Conservation (phyloP, 1,284 basidiomycete species). For the Apiotrichum sp. region DNA sequence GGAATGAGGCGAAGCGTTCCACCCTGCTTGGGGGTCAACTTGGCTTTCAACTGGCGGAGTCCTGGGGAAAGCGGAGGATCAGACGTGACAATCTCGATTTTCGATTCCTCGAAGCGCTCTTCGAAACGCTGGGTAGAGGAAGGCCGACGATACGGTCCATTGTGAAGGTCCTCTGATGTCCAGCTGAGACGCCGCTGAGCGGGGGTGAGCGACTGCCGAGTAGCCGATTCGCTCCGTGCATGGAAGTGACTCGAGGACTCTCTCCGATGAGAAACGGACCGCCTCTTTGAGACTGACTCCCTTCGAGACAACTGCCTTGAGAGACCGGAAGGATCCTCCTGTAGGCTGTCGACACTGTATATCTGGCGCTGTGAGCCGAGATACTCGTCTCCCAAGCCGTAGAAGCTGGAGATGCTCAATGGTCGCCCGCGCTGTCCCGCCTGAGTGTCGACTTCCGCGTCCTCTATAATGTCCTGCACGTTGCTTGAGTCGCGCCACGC, state of each 20-base stretch:
- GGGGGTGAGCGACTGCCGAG: constrained; percentile 10
- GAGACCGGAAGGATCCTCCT: too few species aligned
- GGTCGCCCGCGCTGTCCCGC: background rate
- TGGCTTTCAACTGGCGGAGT: background rate
- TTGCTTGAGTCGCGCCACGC: constrained; percentile 29
- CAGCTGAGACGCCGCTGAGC: constrained; percentile 32
- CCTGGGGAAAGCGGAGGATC: background rate
- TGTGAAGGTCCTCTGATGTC: constrained; percentile 20
- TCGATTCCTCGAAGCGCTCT: background rate
- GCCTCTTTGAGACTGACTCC: too few species aligned
- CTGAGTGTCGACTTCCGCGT: background rate
- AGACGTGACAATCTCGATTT: background rate
- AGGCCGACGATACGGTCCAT: background rate
- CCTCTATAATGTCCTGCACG: constrained; percentile 8
- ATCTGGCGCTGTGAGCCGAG: background rate
- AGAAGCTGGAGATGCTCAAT: constrained; percentile 3
- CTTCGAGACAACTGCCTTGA: too few species aligned
- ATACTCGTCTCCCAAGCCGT: background rate
- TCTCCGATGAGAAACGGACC: too few species aligned
- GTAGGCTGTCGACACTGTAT: too few species aligned
- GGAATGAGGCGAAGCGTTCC: background rate
- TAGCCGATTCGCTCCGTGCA: too few species aligned
- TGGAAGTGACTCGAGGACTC: too few species aligned
- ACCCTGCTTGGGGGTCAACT: background rate
- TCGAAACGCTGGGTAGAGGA: background rate